Percentiles rank a stretch among this genome's conserved stretches.
These are phyloP conservation scores for Lupinus albus DNA, from an alignment of 306 rosid species.

Conservation along the genomic window DNA sequence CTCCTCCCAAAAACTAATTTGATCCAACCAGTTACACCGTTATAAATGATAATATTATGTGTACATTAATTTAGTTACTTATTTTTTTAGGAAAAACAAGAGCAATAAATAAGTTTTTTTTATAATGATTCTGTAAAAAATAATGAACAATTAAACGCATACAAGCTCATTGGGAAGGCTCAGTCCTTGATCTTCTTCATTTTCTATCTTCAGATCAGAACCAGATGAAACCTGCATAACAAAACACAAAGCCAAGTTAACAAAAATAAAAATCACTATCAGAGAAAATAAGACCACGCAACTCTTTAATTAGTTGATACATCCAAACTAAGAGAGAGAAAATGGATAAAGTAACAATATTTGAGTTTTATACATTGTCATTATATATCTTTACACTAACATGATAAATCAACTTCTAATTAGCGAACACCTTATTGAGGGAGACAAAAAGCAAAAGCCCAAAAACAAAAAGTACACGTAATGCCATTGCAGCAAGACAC, in stretches of 20 bases:
- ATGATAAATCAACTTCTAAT: too few species aligned
- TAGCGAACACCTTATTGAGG: constrained; percentile 35
- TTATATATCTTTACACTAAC: too few species aligned
- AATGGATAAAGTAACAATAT: too few species aligned
- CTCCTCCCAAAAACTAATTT: too few species aligned
- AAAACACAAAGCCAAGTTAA: not conserved
- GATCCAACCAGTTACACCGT: too few species aligned
- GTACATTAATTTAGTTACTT: too few species aligned
- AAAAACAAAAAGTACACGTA: constrained; percentile 39
- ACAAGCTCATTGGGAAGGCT: constrained; percentile 5
- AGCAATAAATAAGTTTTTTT: too few species aligned
- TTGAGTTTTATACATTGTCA: too few species aligned
- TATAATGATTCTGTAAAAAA: not conserved
- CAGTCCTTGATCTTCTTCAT: constrained; percentile 41
- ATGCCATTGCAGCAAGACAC: constrained; percentile 38
- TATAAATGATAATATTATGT: too few species aligned
- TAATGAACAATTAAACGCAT: not conserved
- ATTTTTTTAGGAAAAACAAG: too few species aligned
- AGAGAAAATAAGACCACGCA: not conserved
- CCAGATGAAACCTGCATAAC: constrained; percentile 53
- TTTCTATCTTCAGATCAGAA: constrained; percentile 37
- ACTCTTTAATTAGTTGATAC: not conserved
- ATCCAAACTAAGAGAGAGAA: not conserved
- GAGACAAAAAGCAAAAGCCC: constrained; percentile 40
- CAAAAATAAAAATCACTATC: not conserved